Evolutionary conservation across 257 asterid genomes (phyloP), one percentile per base, ranked within the genome.

Genomic region (Jasminum sambac): DNA sequence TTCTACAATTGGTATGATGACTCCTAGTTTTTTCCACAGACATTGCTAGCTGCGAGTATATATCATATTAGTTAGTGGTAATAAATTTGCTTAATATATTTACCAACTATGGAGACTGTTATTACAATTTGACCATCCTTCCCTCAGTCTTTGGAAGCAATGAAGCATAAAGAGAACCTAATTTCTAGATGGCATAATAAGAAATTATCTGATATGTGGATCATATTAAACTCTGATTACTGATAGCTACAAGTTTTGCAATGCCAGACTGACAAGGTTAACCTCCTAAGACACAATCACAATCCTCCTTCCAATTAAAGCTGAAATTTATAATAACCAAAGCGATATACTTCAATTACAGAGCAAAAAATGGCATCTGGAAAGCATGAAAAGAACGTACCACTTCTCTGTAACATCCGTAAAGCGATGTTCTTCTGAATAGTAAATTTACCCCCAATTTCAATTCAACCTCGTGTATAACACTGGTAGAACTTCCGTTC

Each of bases 351-450:
- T n/a, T n/a, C 0, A 19, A 48, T 11, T 48, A 11, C n/a, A 44
- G 8, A 50, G 59, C 19, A 6, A 50, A 50, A 48, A 50, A 50
- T 2, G 26, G 9, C 59, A 4, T 16, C 7, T 17, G 25, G 11
- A 50, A 11, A 17, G 37, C 30, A 69, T 38, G 39, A 71, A 50
- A 38, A 39, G 72, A 73, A 40, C 88, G 59, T 86, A 93, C 97
- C 97, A 93, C 97, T 95, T 93, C 73, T 87, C 96, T 0, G 98
- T 92, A 70, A 93, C 97, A 67, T 97, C 98, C 34, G 98, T 97
- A 82, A 93, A 41, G 36, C 36, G 2, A 30, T 30, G 36, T 30
- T 90, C 90, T 75, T 97, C 97, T n/a, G 80, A 81, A 37, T 30
- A 1, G 96, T 93, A 85, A 89, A 62, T 59, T 87, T 81, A n/a